Evolutionary conservation across 1,284 basidiomycete genomes (phyloP).

Genomic region (Apiotrichum brassicae): DNA sequence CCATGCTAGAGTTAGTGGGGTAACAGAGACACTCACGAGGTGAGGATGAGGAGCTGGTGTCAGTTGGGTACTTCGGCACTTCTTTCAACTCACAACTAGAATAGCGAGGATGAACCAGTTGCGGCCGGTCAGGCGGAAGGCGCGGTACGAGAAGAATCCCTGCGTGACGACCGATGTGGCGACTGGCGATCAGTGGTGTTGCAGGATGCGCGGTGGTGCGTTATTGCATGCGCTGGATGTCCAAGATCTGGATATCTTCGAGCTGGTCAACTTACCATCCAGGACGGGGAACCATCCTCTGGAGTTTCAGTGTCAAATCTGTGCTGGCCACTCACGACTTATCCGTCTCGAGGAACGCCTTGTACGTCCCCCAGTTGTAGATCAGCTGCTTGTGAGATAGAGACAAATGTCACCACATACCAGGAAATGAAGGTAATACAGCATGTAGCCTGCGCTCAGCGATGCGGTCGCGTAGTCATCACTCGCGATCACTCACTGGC

Average conservation of each 20-base stretch:
- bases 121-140: constrained; percentile 24
- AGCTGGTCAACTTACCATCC: not conserved
- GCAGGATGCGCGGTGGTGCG: no score
- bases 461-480: no score
- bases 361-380: constrained; percentile 7
- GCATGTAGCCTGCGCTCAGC: not conserved
- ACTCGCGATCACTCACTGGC: not conserved
- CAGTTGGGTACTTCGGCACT: not conserved
- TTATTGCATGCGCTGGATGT: no score
- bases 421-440: not conserved
- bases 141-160: constrained; percentile 31
- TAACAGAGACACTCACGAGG: not conserved
- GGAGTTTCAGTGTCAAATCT: not conserved
- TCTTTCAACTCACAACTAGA: constrained; percentile 15
- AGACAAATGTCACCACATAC: not conserved
- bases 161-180: constrained; percentile 17
- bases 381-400: not conserved
- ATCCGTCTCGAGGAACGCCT: constrained; percentile 17
- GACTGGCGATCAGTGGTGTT: constrained; percentile 20
- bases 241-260: no score
- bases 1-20: not conserved
- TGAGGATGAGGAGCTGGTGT: not conserved
- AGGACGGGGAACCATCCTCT: not conserved
- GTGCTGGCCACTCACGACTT: not conserved
- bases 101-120: constrained; percentile 21